A percentile compares a stretch with the other conserved stretches of the same genome.
These are phyloP conservation scores for Omphalotus guepiniiformis DNA, from an alignment of 768 basidiomycete genomes.

Conservation along the genomic window DNA sequence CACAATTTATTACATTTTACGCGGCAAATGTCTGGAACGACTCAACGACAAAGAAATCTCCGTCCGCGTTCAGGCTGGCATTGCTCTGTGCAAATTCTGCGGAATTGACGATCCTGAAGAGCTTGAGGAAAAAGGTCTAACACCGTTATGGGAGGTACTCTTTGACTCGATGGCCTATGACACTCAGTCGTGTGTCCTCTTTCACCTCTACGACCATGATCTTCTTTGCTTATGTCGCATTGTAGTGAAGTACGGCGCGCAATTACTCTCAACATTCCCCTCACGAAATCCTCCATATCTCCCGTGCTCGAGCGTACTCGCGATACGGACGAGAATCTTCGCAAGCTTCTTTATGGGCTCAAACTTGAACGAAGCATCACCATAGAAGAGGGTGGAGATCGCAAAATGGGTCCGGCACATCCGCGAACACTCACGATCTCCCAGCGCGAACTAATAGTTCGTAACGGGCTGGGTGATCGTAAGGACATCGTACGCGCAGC, in stretches of 20 bases:
- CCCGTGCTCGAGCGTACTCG: conserved; percentile 71
- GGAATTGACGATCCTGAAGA: conserved; percentile 64
- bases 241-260: conserved; percentile 84
- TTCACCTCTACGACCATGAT: background rate
- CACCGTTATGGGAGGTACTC: conserved; percentile 54
- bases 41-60: conserved; percentile 72
- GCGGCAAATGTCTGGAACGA: conserved; percentile 63
- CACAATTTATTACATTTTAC: conserved; percentile 63
- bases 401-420: conserved; percentile 51
- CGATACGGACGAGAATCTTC: conserved; percentile 71
- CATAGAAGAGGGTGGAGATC: conserved; percentile 16
- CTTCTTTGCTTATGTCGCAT: background rate
- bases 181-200: conserved; percentile 60
- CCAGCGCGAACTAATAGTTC: conserved; percentile 75
- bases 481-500: conserved; percentile 70
- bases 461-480: conserved; percentile 83
- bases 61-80: conserved; percentile 76
- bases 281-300: conserved; percentile 50
- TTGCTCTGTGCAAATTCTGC: conserved; percentile 74
- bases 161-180: conserved; percentile 68
- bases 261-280: conserved; percentile 65
- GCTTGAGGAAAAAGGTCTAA: conserved; percentile 39
- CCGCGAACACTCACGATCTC: conserved; percentile 61
- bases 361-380: conserved; percentile 45
- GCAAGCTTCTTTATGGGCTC: conserved; percentile 66